Evolutionary conservation across 208 protist genomes (phyloP), one percentile per base, ranked within the genome.

Genomic region (Acanthamoeba triangularis): DNA sequence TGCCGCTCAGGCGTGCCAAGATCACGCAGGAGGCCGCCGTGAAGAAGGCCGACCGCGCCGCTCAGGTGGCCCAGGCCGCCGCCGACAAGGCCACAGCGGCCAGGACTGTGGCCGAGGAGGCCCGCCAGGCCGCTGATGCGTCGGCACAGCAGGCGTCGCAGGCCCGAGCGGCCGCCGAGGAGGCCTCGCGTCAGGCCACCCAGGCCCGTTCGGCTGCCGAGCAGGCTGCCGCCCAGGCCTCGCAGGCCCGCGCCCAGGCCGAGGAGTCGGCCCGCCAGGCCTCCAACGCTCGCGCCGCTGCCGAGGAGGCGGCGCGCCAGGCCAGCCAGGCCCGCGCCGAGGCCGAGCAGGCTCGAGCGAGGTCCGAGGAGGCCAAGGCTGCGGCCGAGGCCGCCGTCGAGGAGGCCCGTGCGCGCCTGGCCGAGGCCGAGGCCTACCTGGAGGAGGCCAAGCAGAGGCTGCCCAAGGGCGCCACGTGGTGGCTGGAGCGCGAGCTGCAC

Each of bases 31-130:
- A 95, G 44, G 95, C 95, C 35, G 88, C 94, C 37, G 69, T 95
- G 59, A 95, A 85, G 80, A 88, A 88, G 80, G 88, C 67, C 47
- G 94, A 95, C 41, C 56, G 93, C 33, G 94, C 52, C 25, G 93
- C 67, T 25, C 65, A 95, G 94, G 49, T 76, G 35, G 94, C 94
- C 33, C 1, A 95, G 78, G 94, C 96, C 16, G 69, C 65, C 5
- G 37, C 65, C 37, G 88, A 74, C 88, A 93, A 88, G 80, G 80
- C 61, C 16, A 63, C 41, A 0, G 80, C 80, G 28, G 20, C 80
- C 18, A 52, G 80, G 23, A 61, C 30, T 3, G 47, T 41, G 41
- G 80, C 80, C 80, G 41, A 52, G 47, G 23, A 88, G 11, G 80
- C 52, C 0, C 67, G 67, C 67, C 1, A 76, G 67, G 56, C 54